A percentile compares a stretch with the other conserved stretches of the same genome.
These are phyloP conservation scores for Auxenochlorella pyrenoidosa DNA, from an alignment of 139 green algal species.

Conservation along the genomic window DNA sequence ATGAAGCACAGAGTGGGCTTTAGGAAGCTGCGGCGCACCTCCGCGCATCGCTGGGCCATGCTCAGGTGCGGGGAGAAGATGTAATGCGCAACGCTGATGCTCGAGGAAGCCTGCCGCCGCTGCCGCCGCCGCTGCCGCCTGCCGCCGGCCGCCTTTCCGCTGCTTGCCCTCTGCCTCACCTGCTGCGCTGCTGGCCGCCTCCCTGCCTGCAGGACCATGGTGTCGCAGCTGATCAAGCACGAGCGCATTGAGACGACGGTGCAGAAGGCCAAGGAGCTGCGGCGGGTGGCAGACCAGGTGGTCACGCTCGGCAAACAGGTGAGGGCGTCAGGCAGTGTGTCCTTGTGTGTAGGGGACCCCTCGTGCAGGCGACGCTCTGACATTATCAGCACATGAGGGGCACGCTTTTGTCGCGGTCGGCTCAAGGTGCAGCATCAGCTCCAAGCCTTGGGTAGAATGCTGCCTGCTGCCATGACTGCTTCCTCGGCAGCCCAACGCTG, in stretches of 20 bases:
- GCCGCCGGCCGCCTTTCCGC: too few species aligned
- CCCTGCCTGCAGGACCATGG: conserved; percentile 84
- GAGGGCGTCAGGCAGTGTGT: not conserved
- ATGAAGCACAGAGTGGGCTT: conserved; percentile 63
- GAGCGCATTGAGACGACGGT: conserved; percentile 95
- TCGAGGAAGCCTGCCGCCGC: not conserved
- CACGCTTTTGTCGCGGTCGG: too few species aligned
- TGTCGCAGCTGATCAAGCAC: conserved; percentile 93
- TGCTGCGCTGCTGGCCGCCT: not conserved
- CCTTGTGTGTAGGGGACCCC: too few species aligned
- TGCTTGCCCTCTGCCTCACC: too few species aligned
- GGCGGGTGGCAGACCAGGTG: conserved; percentile 81
- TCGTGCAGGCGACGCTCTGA: too few species aligned
- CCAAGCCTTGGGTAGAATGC: too few species aligned
- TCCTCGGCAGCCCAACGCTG: too few species aligned
- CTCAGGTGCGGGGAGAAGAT: conserved; percentile 40
- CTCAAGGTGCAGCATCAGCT: too few species aligned
- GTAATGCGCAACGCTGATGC: not conserved
- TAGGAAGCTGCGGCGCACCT: conserved; percentile 56
- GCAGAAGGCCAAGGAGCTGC: conserved; percentile 85
- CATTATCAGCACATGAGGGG: too few species aligned
- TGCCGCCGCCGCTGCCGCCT: not conserved
- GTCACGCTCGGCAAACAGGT: conserved; percentile 90
- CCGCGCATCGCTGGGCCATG: conserved; percentile 68
- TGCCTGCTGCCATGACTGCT: too few species aligned